Evolutionary conservation across 176 grass and related monocot species (phyloP).

Genomic region (Oryza coarctata): DNA sequence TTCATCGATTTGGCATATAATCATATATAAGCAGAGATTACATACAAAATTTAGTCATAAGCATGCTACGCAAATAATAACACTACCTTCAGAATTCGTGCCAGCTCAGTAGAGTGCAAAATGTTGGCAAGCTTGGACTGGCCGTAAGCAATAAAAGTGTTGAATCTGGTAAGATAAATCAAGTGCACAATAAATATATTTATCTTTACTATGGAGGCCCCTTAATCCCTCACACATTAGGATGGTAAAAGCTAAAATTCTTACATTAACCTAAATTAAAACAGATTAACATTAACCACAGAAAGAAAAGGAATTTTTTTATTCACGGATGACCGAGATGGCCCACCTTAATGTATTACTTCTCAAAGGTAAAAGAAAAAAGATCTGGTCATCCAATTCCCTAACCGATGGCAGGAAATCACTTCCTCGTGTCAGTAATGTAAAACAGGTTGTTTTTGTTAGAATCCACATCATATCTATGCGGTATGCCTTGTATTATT

Average conservation of each 20-base stretch:
- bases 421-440: too few relatives aligned
- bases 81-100: slow-evolving; percentile 58
- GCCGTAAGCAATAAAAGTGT: slow-evolving; percentile 54
- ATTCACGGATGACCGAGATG: too few relatives aligned
- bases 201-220: too few relatives aligned
- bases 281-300: background rate
- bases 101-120: slow-evolving; percentile 71
- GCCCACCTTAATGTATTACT: too few relatives aligned
- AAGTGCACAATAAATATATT: slow-evolving; percentile 1
- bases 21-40: background rate
- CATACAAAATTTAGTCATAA: background rate
- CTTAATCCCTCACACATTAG: too few relatives aligned
- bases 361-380: too few relatives aligned
- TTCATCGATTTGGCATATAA: background rate
- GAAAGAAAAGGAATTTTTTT: background rate
- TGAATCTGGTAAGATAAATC: slow-evolving; percentile 46
- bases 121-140: slow-evolving; percentile 94
- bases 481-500: too few relatives aligned
- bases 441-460: too few relatives aligned
- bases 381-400: background rate
- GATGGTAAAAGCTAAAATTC: too few relatives aligned
- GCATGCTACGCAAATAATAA: background rate
- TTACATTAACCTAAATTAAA: too few relatives aligned
- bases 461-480: too few relatives aligned
- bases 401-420: background rate